Percentiles rank a stretch among this genome's conserved stretches.
These are phyloP conservation scores for Salix koriyanagi DNA, from an alignment of 345 rosid species.

Conservation along the genomic window DNA sequence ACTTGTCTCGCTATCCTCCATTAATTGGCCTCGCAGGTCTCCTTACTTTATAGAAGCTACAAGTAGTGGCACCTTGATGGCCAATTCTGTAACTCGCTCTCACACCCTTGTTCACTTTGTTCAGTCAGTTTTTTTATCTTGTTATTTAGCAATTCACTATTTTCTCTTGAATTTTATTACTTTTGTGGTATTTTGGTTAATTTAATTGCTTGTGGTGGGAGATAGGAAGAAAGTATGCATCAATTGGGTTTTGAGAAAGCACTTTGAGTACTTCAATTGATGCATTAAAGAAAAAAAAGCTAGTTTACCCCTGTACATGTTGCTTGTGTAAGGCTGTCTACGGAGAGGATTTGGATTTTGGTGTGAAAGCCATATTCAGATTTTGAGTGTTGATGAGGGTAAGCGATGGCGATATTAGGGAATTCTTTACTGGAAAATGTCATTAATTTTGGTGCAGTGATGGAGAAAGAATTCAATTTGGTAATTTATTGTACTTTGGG, in stretches of 20 bases:
- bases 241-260: background rate
- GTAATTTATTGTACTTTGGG: background rate
- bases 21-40: slow-evolving; percentile 26
- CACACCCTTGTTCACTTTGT: slow-evolving; percentile 22
- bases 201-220: background rate
- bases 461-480: background rate
- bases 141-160: background rate
- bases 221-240: background rate
- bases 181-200: background rate
- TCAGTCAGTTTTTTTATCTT: background rate
- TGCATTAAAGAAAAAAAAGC: background rate
- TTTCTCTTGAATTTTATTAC: background rate
- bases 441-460: background rate
- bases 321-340: background rate
- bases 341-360: background rate
- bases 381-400: background rate
- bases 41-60: slow-evolving; percentile 29
- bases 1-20: slow-evolving; percentile 9
- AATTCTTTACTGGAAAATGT: background rate
- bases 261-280: background rate
- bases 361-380: background rate
- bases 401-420: background rate
- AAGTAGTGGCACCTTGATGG: slow-evolving; percentile 41
- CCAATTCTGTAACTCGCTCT: slow-evolving; percentile 48
- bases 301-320: background rate